These are phyloP conservation scores for Teunomyces atbi DNA, from an alignment of 805 yeast genomes.

Conservation along the genomic window DNA sequence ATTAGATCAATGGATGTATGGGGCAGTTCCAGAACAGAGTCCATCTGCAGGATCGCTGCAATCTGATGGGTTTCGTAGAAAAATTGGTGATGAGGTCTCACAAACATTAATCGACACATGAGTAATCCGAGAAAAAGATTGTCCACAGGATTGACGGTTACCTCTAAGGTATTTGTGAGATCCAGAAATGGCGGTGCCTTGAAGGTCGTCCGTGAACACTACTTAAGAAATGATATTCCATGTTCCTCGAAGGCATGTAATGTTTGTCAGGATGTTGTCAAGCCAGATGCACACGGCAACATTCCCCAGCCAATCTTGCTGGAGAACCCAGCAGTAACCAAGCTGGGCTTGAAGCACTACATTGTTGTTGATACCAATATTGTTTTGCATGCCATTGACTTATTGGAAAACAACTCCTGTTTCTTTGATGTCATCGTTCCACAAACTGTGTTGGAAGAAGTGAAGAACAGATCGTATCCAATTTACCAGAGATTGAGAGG, in stretches of 20 bases:
- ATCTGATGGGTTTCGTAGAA: neutral
- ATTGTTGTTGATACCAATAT: conserved; percentile 85
- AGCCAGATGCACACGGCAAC: conserved; percentile 66
- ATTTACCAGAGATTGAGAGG: conserved; percentile 81
- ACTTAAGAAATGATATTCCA: conserved; percentile 87
- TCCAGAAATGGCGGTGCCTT: conserved; percentile 88
- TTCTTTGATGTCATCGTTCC: conserved; percentile 92
- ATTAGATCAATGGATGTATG: too few relatives aligned
- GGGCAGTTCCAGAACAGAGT: too few relatives aligned
- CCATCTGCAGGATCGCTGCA: neutral
- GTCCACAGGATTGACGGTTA: conserved; percentile 52
- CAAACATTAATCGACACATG: conserved; percentile 10
- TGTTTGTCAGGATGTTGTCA: conserved; percentile 53
- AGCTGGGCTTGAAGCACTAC: conserved; percentile 67
- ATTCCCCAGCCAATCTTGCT: conserved; percentile 67
- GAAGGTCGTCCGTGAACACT: conserved; percentile 91
- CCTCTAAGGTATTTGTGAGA: conserved; percentile 88
- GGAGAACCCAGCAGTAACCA: conserved; percentile 51
- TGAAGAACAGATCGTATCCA: conserved; percentile 81
- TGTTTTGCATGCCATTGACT: conserved; percentile 82
- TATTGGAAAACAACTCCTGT: conserved; percentile 72
- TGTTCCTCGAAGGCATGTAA: conserved; percentile 76
- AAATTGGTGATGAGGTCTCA: conserved; percentile 7
- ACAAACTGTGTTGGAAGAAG: conserved; percentile 93
- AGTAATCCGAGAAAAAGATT: conserved; percentile 32